These are phyloP conservation scores for Kwoniella botswanensis DNA, from an alignment of 768 basidiomycete species.

Conservation along the genomic window DNA sequence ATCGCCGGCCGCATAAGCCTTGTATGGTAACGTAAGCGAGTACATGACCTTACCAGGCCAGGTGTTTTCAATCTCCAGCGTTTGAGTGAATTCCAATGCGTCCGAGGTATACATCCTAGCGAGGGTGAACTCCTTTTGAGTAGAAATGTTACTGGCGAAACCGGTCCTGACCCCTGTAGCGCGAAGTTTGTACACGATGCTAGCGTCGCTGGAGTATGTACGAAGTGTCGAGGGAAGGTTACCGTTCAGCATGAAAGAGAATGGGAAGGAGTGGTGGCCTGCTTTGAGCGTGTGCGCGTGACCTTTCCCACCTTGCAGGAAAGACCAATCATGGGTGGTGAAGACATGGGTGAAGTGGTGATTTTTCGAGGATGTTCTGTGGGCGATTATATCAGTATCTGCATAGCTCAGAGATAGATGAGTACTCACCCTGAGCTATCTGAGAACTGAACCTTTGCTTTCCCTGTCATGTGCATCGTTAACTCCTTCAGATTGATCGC, in stretches of 20 bases:
- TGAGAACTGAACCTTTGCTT: conserved; percentile 70
- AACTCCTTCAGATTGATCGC: conserved; percentile 80
- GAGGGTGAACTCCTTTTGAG: conserved; percentile 68
- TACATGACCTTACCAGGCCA: conserved; percentile 99
- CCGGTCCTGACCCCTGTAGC: conserved; percentile 81
- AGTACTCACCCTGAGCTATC: conserved; percentile 51
- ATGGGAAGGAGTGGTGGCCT: conserved; percentile 91
- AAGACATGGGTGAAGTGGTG: conserved; percentile 63
- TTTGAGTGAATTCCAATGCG: conserved; percentile 93
- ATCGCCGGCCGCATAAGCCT: conserved; percentile 93
- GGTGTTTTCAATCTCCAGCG: conserved; percentile 85
- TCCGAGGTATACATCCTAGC: conserved; percentile 76
- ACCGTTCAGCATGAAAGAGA: conserved; percentile 83
- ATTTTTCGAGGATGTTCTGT: conserved; percentile 39
- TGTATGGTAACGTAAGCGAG: conserved; percentile 84
- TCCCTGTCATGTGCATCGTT: conserved; percentile 81
- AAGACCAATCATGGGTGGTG: conserved; percentile 88
- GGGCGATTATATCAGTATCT: too few species aligned
- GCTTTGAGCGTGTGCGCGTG: conserved; percentile 90
- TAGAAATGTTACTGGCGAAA: conserved; percentile 71
- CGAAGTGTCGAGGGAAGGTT: conserved; percentile 77
- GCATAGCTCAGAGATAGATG: too few species aligned
- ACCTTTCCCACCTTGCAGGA: conserved; percentile 79
- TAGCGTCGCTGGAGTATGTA: conserved; percentile 64
- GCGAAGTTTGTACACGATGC: conserved; percentile 85